Evolutionary conservation across 371 early-diverging fungal species (phyloP).

Genomic region (Smittium culicis): DNA sequence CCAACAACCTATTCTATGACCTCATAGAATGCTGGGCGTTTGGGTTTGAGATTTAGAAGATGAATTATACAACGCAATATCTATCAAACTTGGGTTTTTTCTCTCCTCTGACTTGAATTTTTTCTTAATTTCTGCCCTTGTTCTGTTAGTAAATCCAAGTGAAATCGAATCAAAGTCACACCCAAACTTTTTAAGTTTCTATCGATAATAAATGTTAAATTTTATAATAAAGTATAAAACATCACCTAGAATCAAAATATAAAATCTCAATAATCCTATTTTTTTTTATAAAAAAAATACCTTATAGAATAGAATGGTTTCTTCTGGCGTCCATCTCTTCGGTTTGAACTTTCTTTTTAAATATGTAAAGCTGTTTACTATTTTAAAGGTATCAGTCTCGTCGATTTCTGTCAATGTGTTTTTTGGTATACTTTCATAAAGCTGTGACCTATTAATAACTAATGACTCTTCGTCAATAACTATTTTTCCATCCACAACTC

Average conservation of each 20-base stretch:
- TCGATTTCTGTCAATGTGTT: constrained; percentile 23
- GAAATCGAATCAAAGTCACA: constrained; percentile 28
- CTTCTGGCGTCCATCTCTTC: constrained; percentile 24
- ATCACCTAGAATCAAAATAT: too few species aligned
- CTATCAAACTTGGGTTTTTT: background rate
- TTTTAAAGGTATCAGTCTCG: constrained; percentile 19
- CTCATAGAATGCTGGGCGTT: too few species aligned
- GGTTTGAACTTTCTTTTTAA: constrained; percentile 18
- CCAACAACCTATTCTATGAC: too few species aligned
- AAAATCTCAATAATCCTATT: background rate
- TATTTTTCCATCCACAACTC: constrained; percentile 27
- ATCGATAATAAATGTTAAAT: constrained; percentile 2
- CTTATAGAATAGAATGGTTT: constrained; percentile 22
- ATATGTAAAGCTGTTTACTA: constrained; percentile 22
- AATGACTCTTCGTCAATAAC: constrained; percentile 27
- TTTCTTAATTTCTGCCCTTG: constrained; percentile 26
- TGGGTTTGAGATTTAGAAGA: background rate
- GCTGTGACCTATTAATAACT: constrained; percentile 20
- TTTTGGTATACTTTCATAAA: background rate
- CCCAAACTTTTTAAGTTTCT: constrained; percentile 20
- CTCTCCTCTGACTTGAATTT: constrained; percentile 21
- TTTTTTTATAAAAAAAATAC: background rate
- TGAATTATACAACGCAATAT: background rate
- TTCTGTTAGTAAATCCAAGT: constrained; percentile 17
- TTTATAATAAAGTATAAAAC: constrained; percentile 1